Evolutionary conservation across 768 basidiomycete genomes (phyloP).

Genomic region (Rhizopogon rudus): DNA sequence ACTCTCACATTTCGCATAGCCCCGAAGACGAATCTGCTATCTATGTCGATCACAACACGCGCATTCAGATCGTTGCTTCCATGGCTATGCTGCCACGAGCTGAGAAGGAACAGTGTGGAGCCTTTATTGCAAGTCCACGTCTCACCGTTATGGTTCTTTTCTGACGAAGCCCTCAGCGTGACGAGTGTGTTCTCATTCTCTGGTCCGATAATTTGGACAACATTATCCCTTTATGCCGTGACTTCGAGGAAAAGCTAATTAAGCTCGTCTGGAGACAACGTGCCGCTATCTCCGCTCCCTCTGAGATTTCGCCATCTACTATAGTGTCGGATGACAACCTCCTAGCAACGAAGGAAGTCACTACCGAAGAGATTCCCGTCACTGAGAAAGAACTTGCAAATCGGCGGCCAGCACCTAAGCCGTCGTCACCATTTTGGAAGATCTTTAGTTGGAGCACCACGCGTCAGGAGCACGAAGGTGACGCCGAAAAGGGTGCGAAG

Average conservation of each 20-base stretch:
- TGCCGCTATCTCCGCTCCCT: slow-evolving; percentile 30
- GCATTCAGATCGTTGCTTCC: slow-evolving; percentile 80
- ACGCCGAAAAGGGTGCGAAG: slow-evolving; percentile 46
- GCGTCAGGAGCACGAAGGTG: slow-evolving; percentile 31
- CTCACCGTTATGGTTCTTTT: slow-evolving; percentile 1
- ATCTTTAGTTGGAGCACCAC: slow-evolving; percentile 44
- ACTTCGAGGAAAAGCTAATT: slow-evolving; percentile 77
- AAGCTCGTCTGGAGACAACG: slow-evolving; percentile 71
- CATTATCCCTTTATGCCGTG: slow-evolving; percentile 68
- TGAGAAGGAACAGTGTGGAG: slow-evolving; percentile 89
- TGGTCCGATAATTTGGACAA: slow-evolving; percentile 83
- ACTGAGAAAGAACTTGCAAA: slow-evolving; percentile 3
- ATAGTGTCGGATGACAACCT: slow-evolving; percentile 52
- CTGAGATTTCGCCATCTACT: slow-evolving; percentile 38
- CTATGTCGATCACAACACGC: slow-evolving; percentile 73
- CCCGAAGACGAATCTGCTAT: slow-evolving; percentile 55
- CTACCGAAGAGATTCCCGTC: slow-evolving; percentile 12
- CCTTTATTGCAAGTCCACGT: slow-evolving; percentile 64
- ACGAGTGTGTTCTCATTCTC: slow-evolving; percentile 76
- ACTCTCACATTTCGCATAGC: slow-evolving; percentile 28
- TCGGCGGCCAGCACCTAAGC: background rate
- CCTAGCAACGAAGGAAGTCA: slow-evolving; percentile 30
- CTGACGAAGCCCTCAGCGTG: slow-evolving; percentile 43
- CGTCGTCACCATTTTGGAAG: slow-evolving; percentile 12
- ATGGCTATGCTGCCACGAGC: slow-evolving; percentile 65